Conservation (phyloP, 2,329 filamentous ascomycete species). For the Ascochyta koolunga region DNA sequence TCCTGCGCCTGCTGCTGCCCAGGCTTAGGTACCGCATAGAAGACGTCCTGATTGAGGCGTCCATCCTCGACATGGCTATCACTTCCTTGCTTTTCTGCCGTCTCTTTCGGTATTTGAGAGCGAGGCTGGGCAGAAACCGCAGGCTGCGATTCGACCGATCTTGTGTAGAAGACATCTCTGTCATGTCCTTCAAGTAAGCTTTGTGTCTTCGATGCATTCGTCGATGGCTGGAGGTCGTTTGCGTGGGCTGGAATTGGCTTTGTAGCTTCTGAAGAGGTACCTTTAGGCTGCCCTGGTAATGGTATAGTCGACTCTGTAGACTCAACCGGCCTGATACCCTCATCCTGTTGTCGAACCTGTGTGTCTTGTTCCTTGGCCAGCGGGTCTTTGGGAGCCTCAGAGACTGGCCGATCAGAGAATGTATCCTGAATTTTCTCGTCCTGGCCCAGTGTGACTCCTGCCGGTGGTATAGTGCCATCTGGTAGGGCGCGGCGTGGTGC, state of each 20-base stretch:
- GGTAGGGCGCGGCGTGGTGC: slow-evolving; percentile 53
- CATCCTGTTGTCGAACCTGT: slow-evolving; percentile 18
- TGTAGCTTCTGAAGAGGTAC: slow-evolving; percentile 51
- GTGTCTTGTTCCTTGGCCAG: slow-evolving; percentile 36
- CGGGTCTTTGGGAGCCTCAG: slow-evolving; percentile 47
- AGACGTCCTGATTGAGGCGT: slow-evolving; percentile 62
- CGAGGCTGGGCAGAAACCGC: slow-evolving; percentile 60
- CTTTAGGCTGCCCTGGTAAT: slow-evolving; percentile 33
- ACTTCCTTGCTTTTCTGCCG: slow-evolving; percentile 54
- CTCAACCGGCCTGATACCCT: slow-evolving; percentile 45
- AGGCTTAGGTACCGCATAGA: slow-evolving; percentile 49
- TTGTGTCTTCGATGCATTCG: slow-evolving; percentile 25
- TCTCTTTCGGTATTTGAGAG: slow-evolving; percentile 61
- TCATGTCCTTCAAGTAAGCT: slow-evolving; percentile 51
- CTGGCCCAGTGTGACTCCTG: slow-evolving; percentile 39
- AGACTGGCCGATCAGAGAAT: slow-evolving; percentile 36
- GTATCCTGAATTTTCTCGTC: slow-evolving; percentile 43
- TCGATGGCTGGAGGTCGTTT: slow-evolving; percentile 51
- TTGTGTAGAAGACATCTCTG: slow-evolving; percentile 63
- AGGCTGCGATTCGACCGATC: slow-evolving; percentile 54
- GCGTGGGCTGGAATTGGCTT: slow-evolving; percentile 61
- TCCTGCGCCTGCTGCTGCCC: slow-evolving; percentile 25
- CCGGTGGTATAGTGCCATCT: slow-evolving; percentile 58
- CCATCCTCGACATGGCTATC: slow-evolving; percentile 50
- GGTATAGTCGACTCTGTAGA: slow-evolving; percentile 53